These are phyloP conservation scores for Hymenoscyphus albidus DNA, from an alignment of 2,329 filamentous ascomycete species.

Conservation along the genomic window DNA sequence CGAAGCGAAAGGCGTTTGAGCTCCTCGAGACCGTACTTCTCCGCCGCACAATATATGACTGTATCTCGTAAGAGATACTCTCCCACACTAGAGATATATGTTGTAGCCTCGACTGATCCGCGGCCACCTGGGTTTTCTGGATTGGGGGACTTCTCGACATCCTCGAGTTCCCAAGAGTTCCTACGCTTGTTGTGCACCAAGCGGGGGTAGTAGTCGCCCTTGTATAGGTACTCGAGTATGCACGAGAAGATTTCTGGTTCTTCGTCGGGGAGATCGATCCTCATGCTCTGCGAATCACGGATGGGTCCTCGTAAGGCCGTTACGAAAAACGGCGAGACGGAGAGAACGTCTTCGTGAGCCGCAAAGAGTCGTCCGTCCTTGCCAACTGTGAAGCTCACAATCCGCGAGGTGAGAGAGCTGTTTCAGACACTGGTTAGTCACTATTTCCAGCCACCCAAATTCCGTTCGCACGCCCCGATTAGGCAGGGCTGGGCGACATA, in stretches of 20 bases:
- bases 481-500: conserved; percentile 29
- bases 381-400: conserved; percentile 79
- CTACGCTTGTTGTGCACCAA: conserved; percentile 81
- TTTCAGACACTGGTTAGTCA: conserved; percentile 13
- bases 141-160: conserved; percentile 40
- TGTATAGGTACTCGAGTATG: conserved; percentile 91
- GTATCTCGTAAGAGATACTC: conserved; percentile 80
- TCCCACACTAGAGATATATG: conserved; percentile 63
- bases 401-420: conserved; percentile 59
- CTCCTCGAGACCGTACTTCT: conserved; percentile 78
- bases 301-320: conserved; percentile 59
- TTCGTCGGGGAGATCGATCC: conserved; percentile 77
- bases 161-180: conserved; percentile 84
- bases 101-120: conserved; percentile 60
- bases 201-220: conserved; percentile 61
- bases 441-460: conserved; percentile 5
- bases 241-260: conserved; percentile 91
- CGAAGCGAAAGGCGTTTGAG: conserved; percentile 79
- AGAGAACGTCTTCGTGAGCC: conserved; percentile 82
- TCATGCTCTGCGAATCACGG: conserved; percentile 59
- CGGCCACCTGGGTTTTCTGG: conserved; percentile 43
- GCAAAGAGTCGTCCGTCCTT: conserved; percentile 82
- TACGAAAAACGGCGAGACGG: conserved; percentile 74
- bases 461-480: conserved; percentile 17
- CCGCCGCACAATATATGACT: conserved; percentile 83